Evolutionary conservation across 805 yeast genomes (phyloP), one percentile per base, ranked within the genome.

Genomic region (Candida oleophila): DNA sequence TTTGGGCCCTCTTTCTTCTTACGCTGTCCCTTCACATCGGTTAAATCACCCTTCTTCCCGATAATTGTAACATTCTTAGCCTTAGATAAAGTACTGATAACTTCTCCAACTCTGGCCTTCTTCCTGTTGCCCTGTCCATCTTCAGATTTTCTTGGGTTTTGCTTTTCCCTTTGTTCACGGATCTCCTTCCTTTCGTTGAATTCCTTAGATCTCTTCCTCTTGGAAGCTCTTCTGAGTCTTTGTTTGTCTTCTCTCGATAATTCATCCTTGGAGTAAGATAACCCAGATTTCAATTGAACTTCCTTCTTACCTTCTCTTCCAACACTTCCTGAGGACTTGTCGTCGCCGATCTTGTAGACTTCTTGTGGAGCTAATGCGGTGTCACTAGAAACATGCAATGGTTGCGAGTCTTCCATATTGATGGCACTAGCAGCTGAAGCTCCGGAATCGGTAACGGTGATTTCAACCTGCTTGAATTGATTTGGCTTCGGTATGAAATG

Each of bases 371-470:
- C 99, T 57, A 94, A 75, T 42, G 87, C 80, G 12, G 84, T 72
- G 19, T 84, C 88, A 30, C 79, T 71, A 1, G 94, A 81, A 69
- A 87, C 75, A 33, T 90, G 83, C 48, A 89, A 74, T 42, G 99
- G 99, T 69, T 90, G 97, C 1, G 97, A 94, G 60, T 94, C 98
- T 68, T 92, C 99, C 96, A 92, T 88, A 1, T 85, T 61, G 42
- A 94, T 85, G 1, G 96, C 78, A 3, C 96, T 84, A 0, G 87
- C 76, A 47, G 91, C 86, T 4, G 22, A 18, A 4, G 22, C 22
- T 9, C 39, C 39, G 34, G 56, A 59, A 47, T 69, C 74, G 30
- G 59, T 62, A 34, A 90, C 89, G 62, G 86, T 89, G 60, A 94
- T 83, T 48, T 87, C 90, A 51, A 92, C 70, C 19, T 84, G 69